phyloP scores from a whole-genome alignment of 768 basidiomycete genomes.

The Phylloporus arenicola region DNA sequence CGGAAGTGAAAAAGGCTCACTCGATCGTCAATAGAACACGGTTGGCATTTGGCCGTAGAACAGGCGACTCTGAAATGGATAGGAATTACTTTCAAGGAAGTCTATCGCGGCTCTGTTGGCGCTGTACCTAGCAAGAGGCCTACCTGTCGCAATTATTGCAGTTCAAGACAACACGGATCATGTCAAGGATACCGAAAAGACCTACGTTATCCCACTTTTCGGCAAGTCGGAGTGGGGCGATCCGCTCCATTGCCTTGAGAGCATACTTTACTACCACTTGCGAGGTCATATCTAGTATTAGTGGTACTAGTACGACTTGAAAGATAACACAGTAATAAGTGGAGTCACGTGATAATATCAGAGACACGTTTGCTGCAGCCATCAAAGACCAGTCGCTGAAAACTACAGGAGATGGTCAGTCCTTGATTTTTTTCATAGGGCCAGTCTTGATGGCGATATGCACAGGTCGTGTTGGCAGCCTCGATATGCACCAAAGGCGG shows the following conservation, averaged over 20 bases:
- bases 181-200: constrained; percentile 7
- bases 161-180: constrained; percentile 5
- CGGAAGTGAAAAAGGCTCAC: constrained; percentile 32
- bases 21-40: constrained; percentile 67
- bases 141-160: constrained; percentile 40
- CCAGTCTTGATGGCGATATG: constrained; percentile 2
- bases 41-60: constrained; percentile 41
- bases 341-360: constrained; percentile 15
- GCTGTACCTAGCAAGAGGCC: constrained; percentile 65
- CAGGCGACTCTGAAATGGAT: constrained; percentile 46
- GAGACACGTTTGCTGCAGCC: constrained; percentile 11
- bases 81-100: constrained; percentile 1
- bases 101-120: constrained; percentile 1
- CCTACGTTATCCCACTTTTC: constrained; percentile 94
- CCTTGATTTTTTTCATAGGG: neutral
- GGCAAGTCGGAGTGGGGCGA: constrained; percentile 82
- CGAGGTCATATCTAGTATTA: constrained; percentile 9
- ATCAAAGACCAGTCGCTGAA: neutral
- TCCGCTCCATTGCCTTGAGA: constrained; percentile 68
- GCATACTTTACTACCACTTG: constrained; percentile 38
- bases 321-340: neutral
- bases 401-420: constrained; percentile 22
- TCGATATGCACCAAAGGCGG: constrained; percentile 92
- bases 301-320: neutral
- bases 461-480: constrained; percentile 85